Percentiles rank a stretch among this genome's conserved stretches.
Conservation (phyloP, 768 basidiomycete genomes). For the Dioszegia hungarica region DNA sequence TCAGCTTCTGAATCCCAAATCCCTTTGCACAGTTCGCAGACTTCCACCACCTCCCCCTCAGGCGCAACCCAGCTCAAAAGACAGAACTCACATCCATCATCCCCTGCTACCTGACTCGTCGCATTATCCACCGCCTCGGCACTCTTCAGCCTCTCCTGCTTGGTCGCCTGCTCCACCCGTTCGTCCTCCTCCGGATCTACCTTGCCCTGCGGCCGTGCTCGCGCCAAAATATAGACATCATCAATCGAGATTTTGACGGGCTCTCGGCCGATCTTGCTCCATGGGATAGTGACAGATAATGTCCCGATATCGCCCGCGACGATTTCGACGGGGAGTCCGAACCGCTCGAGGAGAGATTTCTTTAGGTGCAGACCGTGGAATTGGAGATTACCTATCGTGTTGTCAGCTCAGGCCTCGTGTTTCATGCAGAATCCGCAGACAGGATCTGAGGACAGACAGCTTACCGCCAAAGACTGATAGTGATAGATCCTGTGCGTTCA, state of each 20-base stretch:
- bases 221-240: conserved; percentile 89
- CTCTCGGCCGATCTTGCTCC: conserved; percentile 49
- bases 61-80: too few relatives aligned
- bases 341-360: conserved; percentile 89
- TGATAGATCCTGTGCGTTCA: conserved; percentile 91
- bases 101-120: conserved; percentile 52
- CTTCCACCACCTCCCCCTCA: too few relatives aligned
- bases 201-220: conserved; percentile 62
- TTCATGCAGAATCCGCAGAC: too few relatives aligned
- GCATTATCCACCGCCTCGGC: conserved; percentile 59
- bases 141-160: conserved; percentile 79
- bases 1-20: too few relatives aligned
- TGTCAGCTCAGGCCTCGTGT: conserved; percentile 3
- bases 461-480: conserved; percentile 55
- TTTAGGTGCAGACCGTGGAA: conserved; percentile 79
- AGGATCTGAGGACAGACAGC: conserved; percentile 1
- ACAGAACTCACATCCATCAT: conserved; percentile 47
- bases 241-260: conserved; percentile 88
- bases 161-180: conserved; percentile 70
- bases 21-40: too few relatives aligned
- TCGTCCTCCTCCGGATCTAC: conserved; percentile 80
- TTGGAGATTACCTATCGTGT: conserved; percentile 31
- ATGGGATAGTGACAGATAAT: conserved; percentile 42
- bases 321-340: conserved; percentile 90
- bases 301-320: conserved; percentile 63